Percentiles rank a stretch among this genome's conserved stretches.
phyloP scores from a whole-genome alignment of 2,329 filamentous ascomycete species.

The Fusarium citri region DNA sequence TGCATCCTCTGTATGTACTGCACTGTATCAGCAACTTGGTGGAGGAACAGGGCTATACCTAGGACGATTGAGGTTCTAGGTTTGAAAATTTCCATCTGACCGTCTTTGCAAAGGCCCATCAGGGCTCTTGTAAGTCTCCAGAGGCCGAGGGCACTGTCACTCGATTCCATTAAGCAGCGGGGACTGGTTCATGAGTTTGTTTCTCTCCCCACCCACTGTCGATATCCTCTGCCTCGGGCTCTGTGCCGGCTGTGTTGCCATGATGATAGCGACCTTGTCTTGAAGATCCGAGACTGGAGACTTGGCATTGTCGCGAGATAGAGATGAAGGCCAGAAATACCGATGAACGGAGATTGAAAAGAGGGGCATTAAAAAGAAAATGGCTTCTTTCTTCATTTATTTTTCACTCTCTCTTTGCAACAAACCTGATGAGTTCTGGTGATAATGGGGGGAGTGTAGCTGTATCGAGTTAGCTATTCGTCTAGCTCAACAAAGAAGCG shows the following conservation, averaged over 20 bases:
- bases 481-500: slow-evolving; percentile 37
- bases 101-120: slow-evolving; percentile 15
- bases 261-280: slow-evolving; percentile 21
- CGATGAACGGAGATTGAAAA: slow-evolving; percentile 20
- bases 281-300: slow-evolving; percentile 19
- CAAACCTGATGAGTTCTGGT: slow-evolving; percentile 2
- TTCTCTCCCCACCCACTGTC: background rate
- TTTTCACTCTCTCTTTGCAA: background rate
- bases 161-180: slow-evolving; percentile 32
- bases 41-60: slow-evolving; percentile 16
- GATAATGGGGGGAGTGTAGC: slow-evolving; percentile 12
- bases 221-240: background rate
- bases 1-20: slow-evolving; percentile 12
- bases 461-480: slow-evolving; percentile 25
- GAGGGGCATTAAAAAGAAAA: background rate
- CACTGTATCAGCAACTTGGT: slow-evolving; percentile 17
- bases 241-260: slow-evolving; percentile 6
- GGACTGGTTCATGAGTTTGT: slow-evolving; percentile 6
- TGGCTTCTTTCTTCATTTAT: background rate
- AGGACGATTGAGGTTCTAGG: background rate
- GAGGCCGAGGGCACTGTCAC: slow-evolving; percentile 2
- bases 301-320: slow-evolving; percentile 23
- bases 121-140: background rate
- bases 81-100: slow-evolving; percentile 10
- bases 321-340: slow-evolving; percentile 14